These are phyloP conservation scores for Cadophora sp. DNA, from an alignment of 2,329 filamentous ascomycete genomes.

Conservation along the genomic window DNA sequence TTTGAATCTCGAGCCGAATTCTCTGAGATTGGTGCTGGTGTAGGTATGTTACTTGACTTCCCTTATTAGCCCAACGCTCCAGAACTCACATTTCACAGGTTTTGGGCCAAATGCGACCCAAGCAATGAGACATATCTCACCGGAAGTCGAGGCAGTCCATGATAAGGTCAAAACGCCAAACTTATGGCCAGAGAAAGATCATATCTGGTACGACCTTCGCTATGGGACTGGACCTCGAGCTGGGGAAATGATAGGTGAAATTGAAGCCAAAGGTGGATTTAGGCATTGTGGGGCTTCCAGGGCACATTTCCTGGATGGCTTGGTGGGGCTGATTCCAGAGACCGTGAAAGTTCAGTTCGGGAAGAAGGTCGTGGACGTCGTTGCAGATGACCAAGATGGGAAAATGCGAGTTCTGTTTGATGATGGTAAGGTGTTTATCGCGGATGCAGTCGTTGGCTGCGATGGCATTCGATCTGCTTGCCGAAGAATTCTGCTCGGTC, in stretches of 20 bases:
- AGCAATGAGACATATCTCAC: slow-evolving; percentile 60
- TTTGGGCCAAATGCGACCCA: slow-evolving; percentile 62
- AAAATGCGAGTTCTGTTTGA: slow-evolving; percentile 38
- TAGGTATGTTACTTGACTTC: slow-evolving; percentile 42
- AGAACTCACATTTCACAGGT: slow-evolving; percentile 31
- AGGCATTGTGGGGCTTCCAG: slow-evolving; percentile 43
- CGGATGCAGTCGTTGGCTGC: slow-evolving; percentile 60
- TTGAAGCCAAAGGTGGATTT: slow-evolving; percentile 39
- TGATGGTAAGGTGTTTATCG: slow-evolving; percentile 50
- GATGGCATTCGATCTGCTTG: slow-evolving; percentile 67
- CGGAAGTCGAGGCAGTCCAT: slow-evolving; percentile 52
- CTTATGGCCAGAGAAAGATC: slow-evolving; percentile 42
- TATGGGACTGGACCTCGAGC: slow-evolving; percentile 38
- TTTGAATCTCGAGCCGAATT: slow-evolving; percentile 63
- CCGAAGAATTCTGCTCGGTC: slow-evolving; percentile 57
- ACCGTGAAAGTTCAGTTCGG: slow-evolving; percentile 41
- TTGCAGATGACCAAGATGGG: slow-evolving; percentile 31
- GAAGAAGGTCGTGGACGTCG: slow-evolving; percentile 42
- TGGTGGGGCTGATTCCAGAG: slow-evolving; percentile 48
- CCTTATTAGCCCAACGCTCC: neutral
- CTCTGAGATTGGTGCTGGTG: slow-evolving; percentile 63
- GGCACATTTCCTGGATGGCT: slow-evolving; percentile 49
- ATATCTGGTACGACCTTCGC: slow-evolving; percentile 50
- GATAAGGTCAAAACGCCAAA: slow-evolving; percentile 42
- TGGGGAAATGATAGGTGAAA: slow-evolving; percentile 38